Conservation (phyloP, 176 grass and related monocot genomes). For the Oryza coarctata region DNA sequence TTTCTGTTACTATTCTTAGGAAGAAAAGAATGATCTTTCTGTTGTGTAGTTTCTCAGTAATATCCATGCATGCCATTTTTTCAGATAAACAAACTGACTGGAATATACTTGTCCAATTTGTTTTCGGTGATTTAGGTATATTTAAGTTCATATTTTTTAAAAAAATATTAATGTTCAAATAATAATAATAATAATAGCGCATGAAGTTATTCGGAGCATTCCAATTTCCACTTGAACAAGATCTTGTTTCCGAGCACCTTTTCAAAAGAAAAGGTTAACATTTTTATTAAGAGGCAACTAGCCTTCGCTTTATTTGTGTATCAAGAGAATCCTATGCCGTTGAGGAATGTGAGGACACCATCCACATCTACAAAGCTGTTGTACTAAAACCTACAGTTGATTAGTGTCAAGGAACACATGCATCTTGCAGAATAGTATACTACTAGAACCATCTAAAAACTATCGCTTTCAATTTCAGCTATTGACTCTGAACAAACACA, state of each 20-base stretch:
- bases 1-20: too few relatives aligned
- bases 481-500: neutral
- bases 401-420: neutral
- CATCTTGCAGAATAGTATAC: neutral
- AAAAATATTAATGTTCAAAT: too few relatives aligned
- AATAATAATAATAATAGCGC: too few relatives aligned
- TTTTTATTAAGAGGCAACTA: neutral
- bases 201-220: neutral
- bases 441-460: neutral
- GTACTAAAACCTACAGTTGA: neutral
- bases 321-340: neutral
- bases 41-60: neutral
- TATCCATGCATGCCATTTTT: too few relatives aligned
- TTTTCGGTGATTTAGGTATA: neutral
- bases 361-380: neutral
- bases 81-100: neutral
- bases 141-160: too few relatives aligned
- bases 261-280: neutral
- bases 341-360: neutral
- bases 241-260: neutral
- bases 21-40: neutral
- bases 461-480: neutral
- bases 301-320: neutral
- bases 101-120: neutral
- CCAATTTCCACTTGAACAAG: neutral